These are phyloP conservation scores for Paxillus rubicundulus DNA, from an alignment of 768 basidiomycete species.

Conservation along the genomic window DNA sequence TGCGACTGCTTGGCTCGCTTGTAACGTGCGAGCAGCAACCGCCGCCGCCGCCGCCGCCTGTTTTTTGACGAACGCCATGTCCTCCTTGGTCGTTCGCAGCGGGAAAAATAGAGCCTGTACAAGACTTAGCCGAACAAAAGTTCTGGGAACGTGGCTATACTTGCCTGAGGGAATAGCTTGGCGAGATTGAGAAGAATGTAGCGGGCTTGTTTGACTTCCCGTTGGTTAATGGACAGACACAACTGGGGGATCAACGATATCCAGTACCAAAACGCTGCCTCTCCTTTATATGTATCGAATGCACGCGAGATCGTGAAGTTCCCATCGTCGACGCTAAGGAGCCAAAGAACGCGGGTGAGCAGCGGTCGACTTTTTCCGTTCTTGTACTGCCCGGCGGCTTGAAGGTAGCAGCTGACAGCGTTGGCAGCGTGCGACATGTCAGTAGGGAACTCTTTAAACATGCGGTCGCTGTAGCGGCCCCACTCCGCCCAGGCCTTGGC, in stretches of 20 bases:
- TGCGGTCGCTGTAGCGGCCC: slow-evolving; percentile 90
- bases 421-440: slow-evolving; percentile 78
- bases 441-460: slow-evolving; percentile 82
- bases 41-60: slow-evolving; percentile 34
- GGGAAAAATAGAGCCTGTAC: slow-evolving; percentile 91
- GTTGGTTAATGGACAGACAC: slow-evolving; percentile 81
- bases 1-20: slow-evolving; percentile 32
- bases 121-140: slow-evolving; percentile 8
- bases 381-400: slow-evolving; percentile 95
- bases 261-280: slow-evolving; percentile 98
- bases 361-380: slow-evolving; percentile 89
- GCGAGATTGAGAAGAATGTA: slow-evolving; percentile 87
- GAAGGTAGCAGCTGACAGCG: slow-evolving; percentile 96
- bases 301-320: slow-evolving; percentile 68
- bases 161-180: slow-evolving; percentile 87
- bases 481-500: slow-evolving; percentile 99
- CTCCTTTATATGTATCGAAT: slow-evolving; percentile 95
- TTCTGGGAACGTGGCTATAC: slow-evolving; percentile 19
- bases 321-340: slow-evolving; percentile 88
- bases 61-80: slow-evolving; percentile 50
- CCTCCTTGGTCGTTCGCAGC: slow-evolving; percentile 79
- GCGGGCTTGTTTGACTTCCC: slow-evolving; percentile 91
- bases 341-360: slow-evolving; percentile 91
- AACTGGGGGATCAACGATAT: slow-evolving; percentile 96
- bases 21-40: slow-evolving; percentile 32